Evolutionary conservation across 106 monocot species (phyloP).

Genomic region (Dendrobium huoshanense): DNA sequence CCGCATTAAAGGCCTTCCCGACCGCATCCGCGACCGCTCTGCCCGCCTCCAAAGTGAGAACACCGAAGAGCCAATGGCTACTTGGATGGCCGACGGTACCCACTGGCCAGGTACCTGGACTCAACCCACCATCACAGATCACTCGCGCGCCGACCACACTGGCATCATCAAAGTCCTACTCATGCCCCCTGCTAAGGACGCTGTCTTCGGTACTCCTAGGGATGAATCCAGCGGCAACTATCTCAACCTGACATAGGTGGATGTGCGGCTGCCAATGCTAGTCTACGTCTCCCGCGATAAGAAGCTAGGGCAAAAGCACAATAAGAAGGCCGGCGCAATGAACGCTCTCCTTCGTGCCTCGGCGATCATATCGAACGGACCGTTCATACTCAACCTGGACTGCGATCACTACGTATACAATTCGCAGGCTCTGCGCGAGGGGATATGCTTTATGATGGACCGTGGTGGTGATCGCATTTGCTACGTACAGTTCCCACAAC

Average conservation of each 20-base stretch:
- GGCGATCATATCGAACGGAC: constrained; percentile 29
- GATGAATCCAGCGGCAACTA: background rate
- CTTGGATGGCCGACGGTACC: constrained; percentile 51
- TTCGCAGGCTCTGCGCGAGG: constrained; percentile 12
- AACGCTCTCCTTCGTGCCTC: constrained; percentile 31
- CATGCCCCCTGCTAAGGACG: constrained; percentile 19
- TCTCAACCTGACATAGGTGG: constrained; percentile 11
- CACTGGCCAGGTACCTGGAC: constrained; percentile 36
- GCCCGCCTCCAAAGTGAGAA: constrained; percentile 25
- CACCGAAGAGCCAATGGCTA: constrained; percentile 26
- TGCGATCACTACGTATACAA: constrained; percentile 17
- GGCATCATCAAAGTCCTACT: constrained; percentile 52
- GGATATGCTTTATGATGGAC: constrained; percentile 54
- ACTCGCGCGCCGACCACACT: constrained; percentile 41
- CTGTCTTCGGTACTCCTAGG: constrained; percentile 1
- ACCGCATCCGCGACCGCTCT: constrained; percentile 33
- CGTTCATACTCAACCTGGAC: constrained; percentile 20
- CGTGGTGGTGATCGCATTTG: constrained; percentile 55
- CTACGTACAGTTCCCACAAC: constrained; percentile 55
- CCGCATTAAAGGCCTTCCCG: constrained; percentile 43
- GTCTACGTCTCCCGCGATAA: constrained; percentile 33
- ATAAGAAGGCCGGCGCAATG: constrained; percentile 35
- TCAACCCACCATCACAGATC: constrained; percentile 22
- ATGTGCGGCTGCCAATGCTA: constrained; percentile 16
- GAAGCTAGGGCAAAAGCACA: constrained; percentile 25